phyloP scores from a whole-genome alignment of 106 monocot genomes.

The Dioscorea dumetorum region DNA sequence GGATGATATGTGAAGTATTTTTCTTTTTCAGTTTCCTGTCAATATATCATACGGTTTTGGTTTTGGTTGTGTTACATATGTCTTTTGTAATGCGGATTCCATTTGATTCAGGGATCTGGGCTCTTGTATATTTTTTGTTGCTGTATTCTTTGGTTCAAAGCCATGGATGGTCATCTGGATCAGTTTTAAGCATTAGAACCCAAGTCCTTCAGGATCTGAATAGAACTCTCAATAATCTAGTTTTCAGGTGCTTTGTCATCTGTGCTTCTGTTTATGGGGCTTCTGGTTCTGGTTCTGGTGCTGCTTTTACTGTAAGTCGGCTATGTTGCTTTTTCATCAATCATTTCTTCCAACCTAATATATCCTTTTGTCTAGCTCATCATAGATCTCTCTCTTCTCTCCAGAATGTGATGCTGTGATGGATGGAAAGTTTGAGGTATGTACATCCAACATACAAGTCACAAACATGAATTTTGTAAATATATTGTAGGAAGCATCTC shows the following conservation, averaged over 20 bases:
- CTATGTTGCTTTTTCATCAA: not conserved
- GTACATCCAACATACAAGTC: too few relatives aligned
- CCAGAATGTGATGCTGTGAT: too few relatives aligned
- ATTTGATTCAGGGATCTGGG: constrained; percentile 19
- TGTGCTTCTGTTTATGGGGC: not conserved
- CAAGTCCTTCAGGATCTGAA: constrained; percentile 19
- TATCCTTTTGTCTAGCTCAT: too few relatives aligned
- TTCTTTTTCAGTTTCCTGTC: constrained; percentile 19
- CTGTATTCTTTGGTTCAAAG: constrained; percentile 33
- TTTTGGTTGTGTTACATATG: constrained; percentile 2
- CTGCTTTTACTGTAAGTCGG: constrained; percentile 15
- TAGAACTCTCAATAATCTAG: constrained; percentile 24
- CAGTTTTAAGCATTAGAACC: constrained; percentile 19
- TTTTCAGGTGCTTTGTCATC: constrained; percentile 20
- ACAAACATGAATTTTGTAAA: too few relatives aligned
- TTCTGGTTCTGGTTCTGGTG: not conserved
- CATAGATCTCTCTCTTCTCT: too few relatives aligned
- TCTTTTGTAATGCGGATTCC: constrained; percentile 22
- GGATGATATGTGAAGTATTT: constrained; percentile 16
- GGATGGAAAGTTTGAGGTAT: too few relatives aligned
- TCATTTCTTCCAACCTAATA: too few relatives aligned
- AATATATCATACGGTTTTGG: constrained; percentile 21
- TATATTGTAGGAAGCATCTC: too few relatives aligned
- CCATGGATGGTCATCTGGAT: constrained; percentile 23
- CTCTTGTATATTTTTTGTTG: constrained; percentile 22